Base-by-base conservation (phyloP, 331 rosid species). In the Dryas integrifolia region DNA sequence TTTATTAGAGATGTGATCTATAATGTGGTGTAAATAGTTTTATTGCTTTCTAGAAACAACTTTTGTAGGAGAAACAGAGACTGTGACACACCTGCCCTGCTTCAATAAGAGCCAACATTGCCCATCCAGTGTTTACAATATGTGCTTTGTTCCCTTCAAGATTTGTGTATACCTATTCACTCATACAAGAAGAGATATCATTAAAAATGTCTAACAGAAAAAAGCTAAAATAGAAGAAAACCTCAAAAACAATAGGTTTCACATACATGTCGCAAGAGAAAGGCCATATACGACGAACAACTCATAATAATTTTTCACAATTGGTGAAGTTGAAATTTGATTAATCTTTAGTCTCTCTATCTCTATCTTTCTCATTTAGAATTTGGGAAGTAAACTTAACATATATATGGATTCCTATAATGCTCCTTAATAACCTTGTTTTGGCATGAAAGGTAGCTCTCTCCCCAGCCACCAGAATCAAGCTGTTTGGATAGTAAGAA, bases 121-220 rank as follows among this genome's bases (percentile, higher is more conserved):
- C 96, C 98, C 98, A 89, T 21, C 84, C 86, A 50, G 91, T 87
- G 73, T 87, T 88, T 21, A 88, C 96, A 24, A 83, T 24, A 35
- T 89, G 91, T n/a, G 92, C 66, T 61, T 57, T 88, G 70, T 84
- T 65, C 9, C 85, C 92, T 47, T 87, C 80, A 6, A 92, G 80
- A 79, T 88, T 82, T 14, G 78, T 86, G 80, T 92, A 92, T 9
- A 82, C 91, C 97, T 91, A 45, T 70, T 38, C 48, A 40, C 66
- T 64, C 69, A 10, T 8, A 41, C 35, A 8, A 4, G 10, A 10
- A 62, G 30, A n/a, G 38, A 44, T 43, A 64, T 10, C 69, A 16
- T 43, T 24, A 43, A 6, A 9, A 64, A 18, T 47, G 1, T 50
- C 5, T 21, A 18, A 9, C 11, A 56, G 10, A 43, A 9, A 12